Conservation (phyloP, 495 filamentous ascomycete species). For the Aspergillus kassunensis region DNA sequence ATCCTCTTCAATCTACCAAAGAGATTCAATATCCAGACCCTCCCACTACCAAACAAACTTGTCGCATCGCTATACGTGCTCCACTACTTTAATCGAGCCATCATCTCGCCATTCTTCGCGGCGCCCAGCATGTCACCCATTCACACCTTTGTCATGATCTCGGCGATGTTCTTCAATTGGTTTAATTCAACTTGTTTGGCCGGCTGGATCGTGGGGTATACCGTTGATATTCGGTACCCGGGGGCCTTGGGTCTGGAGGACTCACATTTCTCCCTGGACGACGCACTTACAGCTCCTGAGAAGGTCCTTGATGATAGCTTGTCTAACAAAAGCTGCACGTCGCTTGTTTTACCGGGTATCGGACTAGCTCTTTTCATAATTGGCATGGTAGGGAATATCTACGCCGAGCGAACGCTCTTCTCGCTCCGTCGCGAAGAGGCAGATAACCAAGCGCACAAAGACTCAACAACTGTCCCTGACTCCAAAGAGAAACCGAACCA, state of each 20-base stretch:
- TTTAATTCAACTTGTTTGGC: slow-evolving; percentile 72
- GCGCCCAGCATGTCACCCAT: slow-evolving; percentile 91
- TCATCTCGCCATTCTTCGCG: slow-evolving; percentile 71
- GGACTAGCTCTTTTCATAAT: slow-evolving; percentile 48
- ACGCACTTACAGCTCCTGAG: neutral
- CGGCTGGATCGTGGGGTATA: slow-evolving; percentile 64
- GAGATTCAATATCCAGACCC: slow-evolving; percentile 12
- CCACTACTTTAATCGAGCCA: slow-evolving; percentile 86
- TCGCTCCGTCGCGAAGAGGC: slow-evolving; percentile 55
- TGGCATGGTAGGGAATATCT: slow-evolving; percentile 77
- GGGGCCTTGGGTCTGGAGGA: too few species aligned
- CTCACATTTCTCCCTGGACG: neutral
- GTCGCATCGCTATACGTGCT: slow-evolving; percentile 43
- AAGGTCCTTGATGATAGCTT: neutral
- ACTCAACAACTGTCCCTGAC: slow-evolving; percentile 16
- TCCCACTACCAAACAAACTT: slow-evolving; percentile 31
- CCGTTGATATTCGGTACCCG: too few species aligned
- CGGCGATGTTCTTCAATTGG: slow-evolving; percentile 68
- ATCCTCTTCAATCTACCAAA: slow-evolving; percentile 63
- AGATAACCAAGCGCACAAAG: slow-evolving; percentile 29
- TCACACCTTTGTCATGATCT: slow-evolving; percentile 57
- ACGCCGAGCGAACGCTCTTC: slow-evolving; percentile 59
- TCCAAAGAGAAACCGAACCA: neutral
- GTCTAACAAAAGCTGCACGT: neutral
- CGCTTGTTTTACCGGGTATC: neutral